These are phyloP conservation scores for Pythium apleroticum DNA, from an alignment of 352 stramenopile genomes.

Conservation along the genomic window DNA sequence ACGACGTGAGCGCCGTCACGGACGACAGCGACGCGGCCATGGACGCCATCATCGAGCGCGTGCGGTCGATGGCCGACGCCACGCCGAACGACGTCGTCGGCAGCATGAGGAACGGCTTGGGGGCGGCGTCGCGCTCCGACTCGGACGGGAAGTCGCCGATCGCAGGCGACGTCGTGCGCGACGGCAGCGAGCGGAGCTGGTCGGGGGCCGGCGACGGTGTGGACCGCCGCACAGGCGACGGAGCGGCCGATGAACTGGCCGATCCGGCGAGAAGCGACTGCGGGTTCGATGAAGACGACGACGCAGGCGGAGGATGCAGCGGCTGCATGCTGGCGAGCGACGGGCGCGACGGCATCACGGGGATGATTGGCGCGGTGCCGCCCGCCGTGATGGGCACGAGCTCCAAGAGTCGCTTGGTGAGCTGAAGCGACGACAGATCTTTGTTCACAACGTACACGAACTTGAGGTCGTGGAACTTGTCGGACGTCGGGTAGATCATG, in stretches of 20 bases:
- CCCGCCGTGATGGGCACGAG: constrained; percentile 48
- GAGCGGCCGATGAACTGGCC: constrained; percentile 17
- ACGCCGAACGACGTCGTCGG: constrained; percentile 17
- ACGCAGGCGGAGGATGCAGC: constrained; percentile 9
- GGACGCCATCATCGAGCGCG: neutral
- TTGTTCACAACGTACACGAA: constrained; percentile 90
- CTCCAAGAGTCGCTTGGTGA: constrained; percentile 79
- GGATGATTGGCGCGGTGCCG: constrained; percentile 34
- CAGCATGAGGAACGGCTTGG: constrained; percentile 4
- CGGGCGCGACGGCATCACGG: constrained; percentile 29
- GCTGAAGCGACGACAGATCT: constrained; percentile 64
- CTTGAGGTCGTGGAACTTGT: constrained; percentile 84
- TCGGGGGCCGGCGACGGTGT: constrained; percentile 7
- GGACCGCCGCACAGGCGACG: constrained; percentile 13
- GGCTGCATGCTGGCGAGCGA: constrained; percentile 4
- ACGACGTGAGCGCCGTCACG: constrained; percentile 14
- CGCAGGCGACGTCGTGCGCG: constrained; percentile 11
- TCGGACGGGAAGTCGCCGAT: constrained; percentile 1
- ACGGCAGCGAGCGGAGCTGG: constrained; percentile 7
- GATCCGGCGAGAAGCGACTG: constrained; percentile 8
- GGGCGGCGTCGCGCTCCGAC: constrained; percentile 9
- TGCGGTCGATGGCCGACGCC: constrained; percentile 12
- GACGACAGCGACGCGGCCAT: constrained; percentile 9
- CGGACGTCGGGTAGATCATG: constrained; percentile 82
- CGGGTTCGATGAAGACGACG: neutral